Base-by-base conservation (phyloP, 495 filamentous ascomycete species). In the Haplographium delicatum region DNA sequence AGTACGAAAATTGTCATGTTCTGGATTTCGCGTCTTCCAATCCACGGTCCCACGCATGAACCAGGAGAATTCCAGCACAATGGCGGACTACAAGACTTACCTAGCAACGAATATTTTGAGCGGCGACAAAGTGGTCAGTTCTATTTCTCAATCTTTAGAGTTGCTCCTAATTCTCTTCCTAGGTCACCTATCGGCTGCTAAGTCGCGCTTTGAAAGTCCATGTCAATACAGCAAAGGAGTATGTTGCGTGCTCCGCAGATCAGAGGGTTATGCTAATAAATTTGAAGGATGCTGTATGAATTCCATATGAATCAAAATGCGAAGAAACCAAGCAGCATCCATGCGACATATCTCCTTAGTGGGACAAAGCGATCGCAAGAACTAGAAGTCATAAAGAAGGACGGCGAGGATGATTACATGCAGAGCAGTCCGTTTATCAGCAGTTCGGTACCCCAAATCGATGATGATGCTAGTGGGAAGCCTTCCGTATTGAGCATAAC, bases 311-410 rank as follows among this genome's bases (percentile, higher is more conserved):
- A 68, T 37, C 85, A 96, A 70, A 96, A 91, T 66, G 73, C 71
- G 26, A 89, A 85, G 62, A 86, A 81, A 37, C 80, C 88, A 0
- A 74, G 76, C 10, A 79, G 75, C 28, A 74, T 97, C 31, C 82
- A 91, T 68, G 91, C 93, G 47, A 95, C 89, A 15, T 98, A 96
- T 63, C 68, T 97, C 39, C 61, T 97, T 20, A 82, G 83, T 47
- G 93, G 93, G 18, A 67, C 58, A 48, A 77, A 62, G 61, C 56
- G 27, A 50, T 50, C 42, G 52, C 61, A 49, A 28, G 40, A 56
- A 51, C 22, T 20, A 3, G 65, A 51, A 20, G 60, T 44, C 0
- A 59, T 61, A 40, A 65, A 60, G 43, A 72, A 67, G 37, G 67
- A 75, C 48, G 79, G 81, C 51, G 83, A 77, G n/a, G 86, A 94